These are phyloP conservation scores for Uncinocarpus reesii DNA, from an alignment of 2,329 filamentous ascomycete genomes.

Conservation along the genomic window DNA sequence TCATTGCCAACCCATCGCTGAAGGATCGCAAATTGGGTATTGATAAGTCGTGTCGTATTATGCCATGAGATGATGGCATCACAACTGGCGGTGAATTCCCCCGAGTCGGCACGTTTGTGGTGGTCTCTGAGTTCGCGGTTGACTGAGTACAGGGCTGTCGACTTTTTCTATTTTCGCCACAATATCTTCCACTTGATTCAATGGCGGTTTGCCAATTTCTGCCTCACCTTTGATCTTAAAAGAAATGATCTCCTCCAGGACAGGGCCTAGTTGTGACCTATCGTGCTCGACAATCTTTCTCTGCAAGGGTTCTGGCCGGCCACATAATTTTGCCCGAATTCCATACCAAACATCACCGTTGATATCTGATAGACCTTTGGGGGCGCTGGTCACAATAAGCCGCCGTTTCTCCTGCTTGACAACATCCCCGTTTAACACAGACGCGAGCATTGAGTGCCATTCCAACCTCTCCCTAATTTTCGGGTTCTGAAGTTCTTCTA, in stretches of 20 bases:
- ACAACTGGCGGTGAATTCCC: slow-evolving; percentile 68
- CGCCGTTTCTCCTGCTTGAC: slow-evolving; percentile 97
- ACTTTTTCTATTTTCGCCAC: slow-evolving; percentile 84
- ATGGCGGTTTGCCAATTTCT: slow-evolving; percentile 76
- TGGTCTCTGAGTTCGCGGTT: slow-evolving; percentile 61
- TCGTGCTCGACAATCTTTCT: slow-evolving; percentile 79
- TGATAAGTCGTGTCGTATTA: slow-evolving; percentile 93
- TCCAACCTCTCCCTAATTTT: slow-evolving; percentile 82
- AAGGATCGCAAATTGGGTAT: slow-evolving; percentile 80
- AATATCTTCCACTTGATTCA: slow-evolving; percentile 81
- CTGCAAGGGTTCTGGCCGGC: slow-evolving; percentile 73
- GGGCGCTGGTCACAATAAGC: slow-evolving; percentile 68
- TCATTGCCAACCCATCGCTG: slow-evolving; percentile 96
- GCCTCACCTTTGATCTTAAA: slow-evolving; percentile 92
- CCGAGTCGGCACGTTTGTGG: slow-evolving; percentile 66
- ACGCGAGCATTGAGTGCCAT: slow-evolving; percentile 97
- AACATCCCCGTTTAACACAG: slow-evolving; percentile 90
- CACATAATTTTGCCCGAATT: slow-evolving; percentile 71
- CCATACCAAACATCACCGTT: slow-evolving; percentile 77
- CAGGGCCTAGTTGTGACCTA: slow-evolving; percentile 58
- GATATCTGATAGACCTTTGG: slow-evolving; percentile 59
- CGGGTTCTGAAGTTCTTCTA: slow-evolving; percentile 81
- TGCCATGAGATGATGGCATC: slow-evolving; percentile 91
- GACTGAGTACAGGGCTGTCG: slow-evolving; percentile 75
- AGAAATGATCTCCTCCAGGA: slow-evolving; percentile 77